Conservation (phyloP, 768 basidiomycete genomes). For the Phylloporus sp. region DNA sequence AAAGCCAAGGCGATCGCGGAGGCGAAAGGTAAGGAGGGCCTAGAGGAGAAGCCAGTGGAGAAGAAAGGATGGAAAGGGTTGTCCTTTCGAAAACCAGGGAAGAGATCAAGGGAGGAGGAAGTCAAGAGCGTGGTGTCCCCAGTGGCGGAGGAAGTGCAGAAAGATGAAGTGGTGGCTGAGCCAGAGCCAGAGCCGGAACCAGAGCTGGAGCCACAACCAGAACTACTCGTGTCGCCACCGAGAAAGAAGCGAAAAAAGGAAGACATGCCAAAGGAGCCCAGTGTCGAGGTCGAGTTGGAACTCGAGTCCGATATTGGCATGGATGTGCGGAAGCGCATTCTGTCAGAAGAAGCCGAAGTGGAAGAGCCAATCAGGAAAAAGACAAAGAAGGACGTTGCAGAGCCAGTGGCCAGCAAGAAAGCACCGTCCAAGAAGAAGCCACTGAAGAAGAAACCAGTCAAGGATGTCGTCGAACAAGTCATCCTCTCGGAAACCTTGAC, state of each 20-base stretch:
- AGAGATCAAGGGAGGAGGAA: slow-evolving; percentile 36
- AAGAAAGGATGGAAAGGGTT: slow-evolving; percentile 40
- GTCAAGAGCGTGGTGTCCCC: slow-evolving; percentile 15
- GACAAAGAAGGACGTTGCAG: slow-evolving; percentile 30
- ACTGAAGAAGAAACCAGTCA: slow-evolving; percentile 28
- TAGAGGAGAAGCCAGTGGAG: slow-evolving; percentile 44
- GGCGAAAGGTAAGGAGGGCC: slow-evolving; percentile 23
- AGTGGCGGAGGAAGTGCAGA: slow-evolving; percentile 24
- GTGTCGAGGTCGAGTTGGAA: slow-evolving; percentile 56
- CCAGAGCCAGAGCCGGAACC: slow-evolving; percentile 28
- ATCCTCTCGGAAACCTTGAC: slow-evolving; percentile 46
- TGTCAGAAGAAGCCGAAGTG: slow-evolving; percentile 37
- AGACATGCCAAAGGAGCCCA: slow-evolving; percentile 29
- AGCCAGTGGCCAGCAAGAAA: slow-evolving; percentile 34
- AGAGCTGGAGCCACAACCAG: slow-evolving; percentile 30
- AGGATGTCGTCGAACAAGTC: slow-evolving; percentile 46
- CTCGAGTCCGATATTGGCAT: slow-evolving; percentile 43
- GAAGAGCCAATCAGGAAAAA: slow-evolving; percentile 30
- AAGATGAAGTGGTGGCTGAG: slow-evolving; percentile 30
- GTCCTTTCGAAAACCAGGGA: slow-evolving; percentile 42
- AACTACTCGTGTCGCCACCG: slow-evolving; percentile 39
- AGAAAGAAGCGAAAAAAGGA: slow-evolving; percentile 60
- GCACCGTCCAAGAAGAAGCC: slow-evolving; percentile 32
- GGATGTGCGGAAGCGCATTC: slow-evolving; percentile 41
- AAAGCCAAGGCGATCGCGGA: slow-evolving; percentile 33